These are phyloP conservation scores for Vickermania ingenoplastis DNA, from an alignment of 208 protist genomes.

Conservation along the genomic window DNA sequence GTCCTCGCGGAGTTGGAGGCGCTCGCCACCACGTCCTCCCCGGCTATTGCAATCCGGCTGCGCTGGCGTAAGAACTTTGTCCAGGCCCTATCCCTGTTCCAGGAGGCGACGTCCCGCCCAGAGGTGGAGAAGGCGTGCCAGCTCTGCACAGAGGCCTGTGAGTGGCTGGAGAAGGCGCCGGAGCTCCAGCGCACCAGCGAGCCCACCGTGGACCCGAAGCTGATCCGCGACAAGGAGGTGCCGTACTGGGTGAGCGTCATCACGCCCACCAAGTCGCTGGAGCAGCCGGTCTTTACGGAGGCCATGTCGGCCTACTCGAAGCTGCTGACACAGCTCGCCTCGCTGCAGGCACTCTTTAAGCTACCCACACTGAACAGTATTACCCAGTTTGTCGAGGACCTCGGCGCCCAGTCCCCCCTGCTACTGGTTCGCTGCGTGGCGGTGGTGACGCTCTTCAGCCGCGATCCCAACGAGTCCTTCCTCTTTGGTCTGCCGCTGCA, in stretches of 20 bases:
- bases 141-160: constrained; percentile 30
- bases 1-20: constrained; percentile 59
- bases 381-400: constrained; percentile 51
- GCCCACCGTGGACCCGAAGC: constrained; percentile 27
- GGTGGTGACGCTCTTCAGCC: constrained; percentile 55
- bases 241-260: constrained; percentile 62
- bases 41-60: constrained; percentile 44
- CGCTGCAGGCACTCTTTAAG: constrained; percentile 33
- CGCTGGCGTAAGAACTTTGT: constrained; percentile 62
- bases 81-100: constrained; percentile 31
- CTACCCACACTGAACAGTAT: constrained; percentile 41
- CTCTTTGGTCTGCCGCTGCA: constrained; percentile 52
- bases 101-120: constrained; percentile 25
- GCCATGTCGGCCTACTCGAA: constrained; percentile 35
- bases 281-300: constrained; percentile 31
- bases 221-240: constrained; percentile 48
- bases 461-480: constrained; percentile 65
- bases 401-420: constrained; percentile 57
- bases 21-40: constrained; percentile 12
- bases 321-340: constrained; percentile 51
- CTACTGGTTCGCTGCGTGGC: constrained; percentile 54
- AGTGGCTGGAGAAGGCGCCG: constrained; percentile 21
- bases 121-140: constrained; percentile 48
- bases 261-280: constrained; percentile 40
- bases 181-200: constrained; percentile 34